Percentiles rank a stretch among this genome's conserved stretches.
Conservation (phyloP, 805 yeast genomes). For the Pichia gijzeniarum region DNA sequence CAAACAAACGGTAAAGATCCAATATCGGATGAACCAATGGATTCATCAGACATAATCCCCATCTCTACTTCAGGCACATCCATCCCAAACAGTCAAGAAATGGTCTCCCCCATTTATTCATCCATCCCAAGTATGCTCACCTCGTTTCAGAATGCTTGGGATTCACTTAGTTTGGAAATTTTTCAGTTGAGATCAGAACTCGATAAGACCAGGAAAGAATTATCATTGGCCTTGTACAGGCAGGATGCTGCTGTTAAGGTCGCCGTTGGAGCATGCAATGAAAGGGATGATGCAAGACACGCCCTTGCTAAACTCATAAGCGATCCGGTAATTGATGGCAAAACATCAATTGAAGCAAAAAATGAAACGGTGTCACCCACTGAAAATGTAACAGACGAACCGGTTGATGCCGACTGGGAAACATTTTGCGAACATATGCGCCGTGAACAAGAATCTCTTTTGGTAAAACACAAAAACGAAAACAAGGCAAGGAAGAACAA, state of each 20-base stretch:
- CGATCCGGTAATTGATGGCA: constrained; percentile 25
- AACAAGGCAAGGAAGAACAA: constrained; percentile 9
- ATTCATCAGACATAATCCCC: constrained; percentile 50
- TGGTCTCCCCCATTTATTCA: constrained; percentile 35
- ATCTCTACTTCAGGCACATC: constrained; percentile 13
- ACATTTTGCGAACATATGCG: constrained; percentile 3
- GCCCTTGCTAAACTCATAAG: constrained; percentile 53
- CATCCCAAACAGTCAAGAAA: constrained; percentile 13
- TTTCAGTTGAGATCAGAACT: constrained; percentile 72
- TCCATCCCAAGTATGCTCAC: constrained; percentile 77
- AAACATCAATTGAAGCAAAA: constrained; percentile 12
- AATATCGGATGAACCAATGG: constrained; percentile 54
- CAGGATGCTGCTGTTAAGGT: constrained; percentile 90
- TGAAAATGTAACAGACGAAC: not conserved
- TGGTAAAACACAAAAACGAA: constrained; percentile 8
- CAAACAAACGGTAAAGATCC: constrained; percentile 71
- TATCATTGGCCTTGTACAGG: constrained; percentile 71
- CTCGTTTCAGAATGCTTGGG: constrained; percentile 85
- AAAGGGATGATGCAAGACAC: constrained; percentile 65
- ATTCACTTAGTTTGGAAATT: constrained; percentile 73
- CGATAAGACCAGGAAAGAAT: constrained; percentile 57
- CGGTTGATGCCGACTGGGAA: not conserved
- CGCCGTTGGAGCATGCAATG: constrained; percentile 67
- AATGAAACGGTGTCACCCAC: constrained; percentile 19
- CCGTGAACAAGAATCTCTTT: constrained; percentile 6